A percentile compares a stretch with the other conserved stretches of the same genome.
Evolutionary conservation across 2,329 filamentous ascomycete genomes (phyloP).

Genomic region (Talaromyces sp.): DNA sequence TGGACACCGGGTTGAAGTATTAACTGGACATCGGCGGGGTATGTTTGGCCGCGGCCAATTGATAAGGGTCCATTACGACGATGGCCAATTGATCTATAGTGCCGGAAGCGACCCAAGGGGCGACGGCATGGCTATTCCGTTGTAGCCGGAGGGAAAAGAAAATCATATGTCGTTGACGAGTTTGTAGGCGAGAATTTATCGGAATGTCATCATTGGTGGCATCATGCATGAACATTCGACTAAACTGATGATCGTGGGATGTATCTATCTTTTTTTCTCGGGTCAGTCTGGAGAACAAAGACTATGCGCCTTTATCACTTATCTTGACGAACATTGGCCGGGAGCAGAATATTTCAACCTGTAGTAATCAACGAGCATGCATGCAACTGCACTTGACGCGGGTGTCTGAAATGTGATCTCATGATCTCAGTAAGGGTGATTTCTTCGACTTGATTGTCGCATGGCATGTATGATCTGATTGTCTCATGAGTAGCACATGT

Average conservation of each 20-base stretch:
- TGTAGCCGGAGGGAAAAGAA: conserved; percentile 20
- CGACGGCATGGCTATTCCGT: conserved; percentile 70
- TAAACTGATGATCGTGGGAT: background rate
- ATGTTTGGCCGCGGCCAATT: conserved; percentile 86
- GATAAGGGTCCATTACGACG: conserved; percentile 75
- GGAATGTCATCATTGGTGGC: conserved; percentile 1
- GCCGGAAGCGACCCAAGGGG: conserved; percentile 85
- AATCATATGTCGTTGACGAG: background rate
- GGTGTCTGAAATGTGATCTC: background rate
- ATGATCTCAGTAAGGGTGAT: background rate
- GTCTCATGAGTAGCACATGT: background rate
- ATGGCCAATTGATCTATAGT: conserved; percentile 73
- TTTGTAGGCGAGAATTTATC: background rate
- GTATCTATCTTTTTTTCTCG: background rate
- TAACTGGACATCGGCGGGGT: conserved; percentile 63
- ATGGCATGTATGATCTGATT: conserved; percentile 3
- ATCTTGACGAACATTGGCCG: background rate
- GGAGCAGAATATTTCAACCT: background rate
- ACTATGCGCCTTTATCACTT: background rate
- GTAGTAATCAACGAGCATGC: background rate
- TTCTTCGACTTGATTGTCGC: background rate
- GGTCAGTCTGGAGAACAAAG: background rate
- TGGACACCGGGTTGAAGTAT: conserved; percentile 71
- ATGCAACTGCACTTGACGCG: background rate
- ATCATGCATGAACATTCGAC: conserved; percentile 6